Base-by-base conservation (phyloP, 331 rosid genomes). In the Quercus tomentella region DNA sequence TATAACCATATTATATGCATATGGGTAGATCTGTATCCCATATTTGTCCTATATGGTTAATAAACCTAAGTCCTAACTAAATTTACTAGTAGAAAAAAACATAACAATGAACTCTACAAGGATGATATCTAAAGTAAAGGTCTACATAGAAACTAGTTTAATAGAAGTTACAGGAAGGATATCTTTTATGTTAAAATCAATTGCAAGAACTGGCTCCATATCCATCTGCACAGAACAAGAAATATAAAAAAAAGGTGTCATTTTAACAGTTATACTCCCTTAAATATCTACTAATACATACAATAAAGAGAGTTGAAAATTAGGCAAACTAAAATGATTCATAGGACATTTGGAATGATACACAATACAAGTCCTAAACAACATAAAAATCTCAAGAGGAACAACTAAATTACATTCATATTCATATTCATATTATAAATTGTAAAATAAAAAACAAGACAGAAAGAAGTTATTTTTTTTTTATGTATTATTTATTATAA, bases 141-240 rank as follows among this genome's bases (percentile, higher is more conserved):
- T 63, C n/a, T 63, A 63, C 9, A 63, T 5, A 4, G 70, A 63
- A 63, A n/a, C 10, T 10, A 6, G 16, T 10, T n/a, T 3, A 6
- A 61, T 25, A 61, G 20, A 61, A 61, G 33, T 61, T 16, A 66
- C 71, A 31, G 70, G 51, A 8, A 94, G 97, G 98, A 95, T 95
- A 95, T 95, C 97, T 84, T 84, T 92, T 77, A 91, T 92, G 80
- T 92, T 84, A 84, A 91, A 95, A 86, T 91, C 97, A 85, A 93
- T 86, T 23, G 92, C 96, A 28, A 95, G 98, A 82, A 91, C 98
- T 30, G 89, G 91, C 84, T 93, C 98, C 73, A 74, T 76, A 80
- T 91, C 96, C 87, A 86, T 88, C 99, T 93, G 92, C 88, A 84
- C 33, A 68, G 56, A 84, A 41, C 45, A 41, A 41, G 45, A 41